Base-by-base conservation (phyloP, 305 asterid species). In the Salvia sclarea region DNA sequence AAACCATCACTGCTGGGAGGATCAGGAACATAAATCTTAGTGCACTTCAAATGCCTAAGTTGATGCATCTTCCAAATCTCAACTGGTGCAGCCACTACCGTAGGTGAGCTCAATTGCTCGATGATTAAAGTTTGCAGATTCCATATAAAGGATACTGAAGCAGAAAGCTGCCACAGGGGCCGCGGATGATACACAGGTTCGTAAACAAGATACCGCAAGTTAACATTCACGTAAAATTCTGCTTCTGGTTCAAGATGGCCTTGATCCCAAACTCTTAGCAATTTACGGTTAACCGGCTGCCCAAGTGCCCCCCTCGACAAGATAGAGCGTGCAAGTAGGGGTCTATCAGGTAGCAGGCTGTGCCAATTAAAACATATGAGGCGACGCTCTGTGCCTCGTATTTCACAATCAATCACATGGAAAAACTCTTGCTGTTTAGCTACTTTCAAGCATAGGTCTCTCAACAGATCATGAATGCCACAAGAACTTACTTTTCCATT, bases 391-490 rank as follows among this genome's bases (percentile, higher is more conserved):
- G 25, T 48, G 45, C 35, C 48, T 30, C 1, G 54, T 6, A 18
- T 10, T 6, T 21, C 8, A 12, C 3, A 8, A 18, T 47, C 11
- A 47, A 1, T 16, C 0, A 16, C 58, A 49, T 18, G 11, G 6
- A 50, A 18, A 14, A 50, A 49, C 8, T 50, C 43, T 30, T 65
- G 50, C 13, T 35, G 41, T n/a, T 65, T 11, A 37, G 37, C 70
- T 35, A 65, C 38, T 16, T 18, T 49, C 12, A 50, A 0, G 33
- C 70, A 50, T 6, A 65, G 9, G 37, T 65, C 70, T 50, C 70
- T 65, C 18, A 67, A 2, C 13, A 55, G 56, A 67, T 67, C 72
- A 55, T 67, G 72, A 31, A 67, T 41, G 20, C 6, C 13, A 16
- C 64, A 67, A 41, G 45, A 37, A 22, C 16, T 12, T 5, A 53